A percentile compares a stretch with the other conserved stretches of the same genome.
Evolutionary conservation across 1,139 yeast species (phyloP).

Genomic region (Zygoascus meyerae): DNA sequence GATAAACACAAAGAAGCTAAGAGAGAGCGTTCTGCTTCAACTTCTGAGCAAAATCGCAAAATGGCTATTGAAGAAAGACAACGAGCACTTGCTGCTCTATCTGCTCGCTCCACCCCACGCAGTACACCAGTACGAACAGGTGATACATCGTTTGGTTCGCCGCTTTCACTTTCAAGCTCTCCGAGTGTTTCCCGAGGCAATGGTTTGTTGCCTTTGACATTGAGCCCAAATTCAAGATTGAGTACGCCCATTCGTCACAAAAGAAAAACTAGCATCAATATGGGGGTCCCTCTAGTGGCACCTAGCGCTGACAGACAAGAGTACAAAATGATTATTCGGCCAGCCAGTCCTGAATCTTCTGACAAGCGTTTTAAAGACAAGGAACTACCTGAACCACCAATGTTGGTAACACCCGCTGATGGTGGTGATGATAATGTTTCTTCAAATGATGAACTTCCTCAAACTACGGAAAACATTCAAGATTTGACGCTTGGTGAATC

Average conservation of each 20-base stretch:
- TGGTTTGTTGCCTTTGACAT: constrained; percentile 23
- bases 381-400: not conserved
- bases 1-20: constrained; percentile 12
- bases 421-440: too few species aligned
- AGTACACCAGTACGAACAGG: not conserved
- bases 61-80: constrained; percentile 30
- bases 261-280: not conserved
- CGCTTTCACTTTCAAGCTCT: constrained; percentile 5
- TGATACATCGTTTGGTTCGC: constrained; percentile 12
- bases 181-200: constrained; percentile 12
- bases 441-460: too few species aligned
- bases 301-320: not conserved
- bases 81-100: constrained; percentile 9
- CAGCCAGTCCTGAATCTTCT: not conserved
- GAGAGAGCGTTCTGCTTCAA: constrained; percentile 26
- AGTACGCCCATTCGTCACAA: constrained; percentile 1
- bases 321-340: not conserved
- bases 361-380: not conserved
- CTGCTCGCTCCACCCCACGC: not conserved
- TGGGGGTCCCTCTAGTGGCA: not conserved
- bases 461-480: too few species aligned
- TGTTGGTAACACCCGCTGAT: too few species aligned
- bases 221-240: constrained; percentile 20
- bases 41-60: constrained; percentile 28
- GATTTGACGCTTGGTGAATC: too few species aligned